phyloP scores from a whole-genome alignment of 345 rosid genomes.

The Clausena lansium region DNA sequence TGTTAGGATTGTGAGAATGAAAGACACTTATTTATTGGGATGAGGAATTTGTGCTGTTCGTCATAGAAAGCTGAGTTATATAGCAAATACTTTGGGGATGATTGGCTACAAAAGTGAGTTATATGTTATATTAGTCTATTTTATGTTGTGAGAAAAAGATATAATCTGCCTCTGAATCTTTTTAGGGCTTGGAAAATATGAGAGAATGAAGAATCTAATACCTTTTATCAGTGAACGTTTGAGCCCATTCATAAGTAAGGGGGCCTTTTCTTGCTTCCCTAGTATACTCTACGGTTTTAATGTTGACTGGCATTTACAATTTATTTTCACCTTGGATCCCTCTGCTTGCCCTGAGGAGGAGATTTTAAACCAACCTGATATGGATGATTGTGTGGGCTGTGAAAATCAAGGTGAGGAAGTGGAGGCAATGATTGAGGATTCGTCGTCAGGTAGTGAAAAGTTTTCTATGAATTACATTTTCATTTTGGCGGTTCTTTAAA shows the following conservation, averaged over 20 bases:
- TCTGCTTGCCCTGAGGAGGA: constrained; percentile 76
- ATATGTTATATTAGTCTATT: not conserved
- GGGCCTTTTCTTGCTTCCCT: not conserved
- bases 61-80: not conserved
- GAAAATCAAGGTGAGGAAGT: constrained; percentile 84
- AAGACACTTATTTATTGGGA: not conserved
- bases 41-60: not conserved
- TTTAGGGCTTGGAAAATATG: not conserved
- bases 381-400: constrained; percentile 73
- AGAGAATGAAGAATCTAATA: not conserved
- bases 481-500: not conserved
- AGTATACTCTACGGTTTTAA: not conserved
- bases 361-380: constrained; percentile 75
- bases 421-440: constrained; percentile 85
- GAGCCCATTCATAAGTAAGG: not conserved
- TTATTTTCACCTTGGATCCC: constrained; percentile 53
- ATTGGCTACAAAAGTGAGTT: not conserved
- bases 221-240: not conserved
- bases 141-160: not conserved
- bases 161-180: not conserved
- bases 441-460: constrained; percentile 53
- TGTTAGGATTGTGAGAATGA: constrained; percentile 29
- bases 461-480: not conserved
- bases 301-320: not conserved
- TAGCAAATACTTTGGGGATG: not conserved